Evolutionary conservation across 225 moss, liverwort and hornwort species (phyloP).

Genomic region (Sphagnum tenellum): DNA sequence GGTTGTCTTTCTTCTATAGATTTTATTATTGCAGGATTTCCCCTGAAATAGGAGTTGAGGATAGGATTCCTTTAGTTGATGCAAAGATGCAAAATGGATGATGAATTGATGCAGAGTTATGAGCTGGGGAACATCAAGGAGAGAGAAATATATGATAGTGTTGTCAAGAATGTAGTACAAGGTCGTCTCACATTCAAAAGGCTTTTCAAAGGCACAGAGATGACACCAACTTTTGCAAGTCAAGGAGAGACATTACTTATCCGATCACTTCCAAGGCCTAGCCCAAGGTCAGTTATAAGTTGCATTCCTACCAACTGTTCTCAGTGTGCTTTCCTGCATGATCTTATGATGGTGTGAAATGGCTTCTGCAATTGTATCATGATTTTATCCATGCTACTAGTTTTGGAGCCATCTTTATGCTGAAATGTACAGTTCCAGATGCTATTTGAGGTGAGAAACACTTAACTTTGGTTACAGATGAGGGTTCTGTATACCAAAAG

Average conservation of each 20-base stretch:
- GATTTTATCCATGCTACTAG: not conserved
- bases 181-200: conserved; percentile 83
- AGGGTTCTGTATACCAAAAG: too few species aligned
- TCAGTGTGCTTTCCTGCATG: too few species aligned
- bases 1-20: too few species aligned
- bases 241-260: conserved; percentile 90
- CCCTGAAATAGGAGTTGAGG: too few species aligned
- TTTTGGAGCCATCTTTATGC: not conserved
- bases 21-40: too few species aligned
- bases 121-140: conserved; percentile 74
- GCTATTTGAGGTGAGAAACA: too few species aligned
- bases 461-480: too few species aligned
- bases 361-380: not conserved
- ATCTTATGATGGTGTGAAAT: not conserved
- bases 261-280: conserved; percentile 76
- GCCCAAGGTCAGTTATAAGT: conserved; percentile 38
- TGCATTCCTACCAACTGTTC: not conserved
- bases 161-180: conserved; percentile 65
- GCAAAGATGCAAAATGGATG: too few species aligned
- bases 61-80: too few species aligned
- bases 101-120: conserved; percentile 21
- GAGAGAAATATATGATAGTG: conserved; percentile 71
- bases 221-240: conserved; percentile 87
- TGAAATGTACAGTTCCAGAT: too few species aligned
- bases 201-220: conserved; percentile 79